phyloP scores from a whole-genome alignment of 1,284 basidiomycete genomes.

The Sporisorium scitamineum region DNA sequence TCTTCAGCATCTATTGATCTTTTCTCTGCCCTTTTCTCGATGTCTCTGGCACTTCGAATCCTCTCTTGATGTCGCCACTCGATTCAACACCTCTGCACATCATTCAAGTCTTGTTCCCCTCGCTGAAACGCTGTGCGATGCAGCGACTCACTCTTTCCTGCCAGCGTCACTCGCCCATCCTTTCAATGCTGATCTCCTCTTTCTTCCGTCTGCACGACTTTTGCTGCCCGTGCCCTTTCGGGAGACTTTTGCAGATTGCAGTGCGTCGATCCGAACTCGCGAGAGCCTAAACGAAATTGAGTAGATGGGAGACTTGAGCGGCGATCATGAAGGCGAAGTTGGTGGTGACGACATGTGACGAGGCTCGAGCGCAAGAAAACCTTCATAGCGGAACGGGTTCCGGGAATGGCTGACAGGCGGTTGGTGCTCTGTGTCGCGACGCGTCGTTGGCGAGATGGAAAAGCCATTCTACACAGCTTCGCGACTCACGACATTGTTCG shows the following conservation, averaged over 20 bases:
- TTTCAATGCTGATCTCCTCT: not conserved
- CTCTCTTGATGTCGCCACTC: not conserved
- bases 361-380: not conserved
- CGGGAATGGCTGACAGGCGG: not conserved
- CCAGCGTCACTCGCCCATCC: not conserved
- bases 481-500: not conserved
- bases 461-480: not conserved
- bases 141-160: not conserved
- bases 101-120: not conserved
- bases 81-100: slow-evolving; percentile 27
- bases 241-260: not conserved
- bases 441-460: not conserved
- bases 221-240: not conserved
- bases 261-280: not conserved
- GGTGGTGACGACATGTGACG: not conserved
- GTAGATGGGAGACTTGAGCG: not conserved
- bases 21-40: not conserved
- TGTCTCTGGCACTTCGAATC: not conserved
- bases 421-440: not conserved
- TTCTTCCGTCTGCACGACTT: not conserved
- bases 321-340: not conserved
- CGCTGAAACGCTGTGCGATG: not conserved
- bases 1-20: not conserved
- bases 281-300: too few relatives aligned
- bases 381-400: not conserved